phyloP scores from a whole-genome alignment of 495 filamentous ascomycete species.

The Pyrenula aspistea region DNA sequence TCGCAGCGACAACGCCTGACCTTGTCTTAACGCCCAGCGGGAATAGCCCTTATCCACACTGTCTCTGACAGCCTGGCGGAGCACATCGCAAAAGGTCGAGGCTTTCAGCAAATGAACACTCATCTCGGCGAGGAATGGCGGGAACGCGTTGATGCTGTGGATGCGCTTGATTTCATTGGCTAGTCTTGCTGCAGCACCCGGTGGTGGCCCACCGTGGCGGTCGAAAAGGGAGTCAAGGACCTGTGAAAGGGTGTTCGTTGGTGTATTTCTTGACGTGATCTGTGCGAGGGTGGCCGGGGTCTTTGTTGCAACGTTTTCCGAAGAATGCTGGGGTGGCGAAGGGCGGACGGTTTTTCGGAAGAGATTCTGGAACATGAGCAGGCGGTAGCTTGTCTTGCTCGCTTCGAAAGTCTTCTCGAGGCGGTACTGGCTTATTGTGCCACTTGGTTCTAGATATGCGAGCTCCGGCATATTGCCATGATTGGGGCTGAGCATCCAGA shows the following conservation, averaged over 20 bases:
- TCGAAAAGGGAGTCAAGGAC: constrained; percentile 33
- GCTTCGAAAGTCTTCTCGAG: constrained; percentile 33
- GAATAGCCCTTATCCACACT: constrained; percentile 33
- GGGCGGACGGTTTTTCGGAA: constrained; percentile 32
- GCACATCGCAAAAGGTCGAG: constrained; percentile 19
- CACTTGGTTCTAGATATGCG: constrained; percentile 26
- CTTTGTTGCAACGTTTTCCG: too few relatives aligned
- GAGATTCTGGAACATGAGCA: constrained; percentile 40
- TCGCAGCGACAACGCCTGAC: constrained; percentile 13
- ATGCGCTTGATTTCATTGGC: constrained; percentile 28
- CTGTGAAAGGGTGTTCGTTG: constrained; percentile 17
- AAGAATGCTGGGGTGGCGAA: constrained; percentile 12
- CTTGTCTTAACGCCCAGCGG: constrained; percentile 14
- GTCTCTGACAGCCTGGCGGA: constrained; percentile 21
- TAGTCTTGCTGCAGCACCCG: constrained; percentile 23
- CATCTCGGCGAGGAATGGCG: constrained; percentile 19
- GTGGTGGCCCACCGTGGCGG: constrained; percentile 32
- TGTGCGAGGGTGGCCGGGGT: too few relatives aligned
- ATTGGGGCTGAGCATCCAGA: constrained; percentile 34
- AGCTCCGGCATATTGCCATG: constrained; percentile 30
- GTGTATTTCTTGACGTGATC: too few relatives aligned
- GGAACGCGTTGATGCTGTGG: constrained; percentile 28
- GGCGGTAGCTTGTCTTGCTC: constrained; percentile 31
- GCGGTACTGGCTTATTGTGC: constrained; percentile 27
- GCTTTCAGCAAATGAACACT: constrained; percentile 7